Conservation (phyloP, 148 eudicot genomes). For the Salicornia ramosissima region DNA sequence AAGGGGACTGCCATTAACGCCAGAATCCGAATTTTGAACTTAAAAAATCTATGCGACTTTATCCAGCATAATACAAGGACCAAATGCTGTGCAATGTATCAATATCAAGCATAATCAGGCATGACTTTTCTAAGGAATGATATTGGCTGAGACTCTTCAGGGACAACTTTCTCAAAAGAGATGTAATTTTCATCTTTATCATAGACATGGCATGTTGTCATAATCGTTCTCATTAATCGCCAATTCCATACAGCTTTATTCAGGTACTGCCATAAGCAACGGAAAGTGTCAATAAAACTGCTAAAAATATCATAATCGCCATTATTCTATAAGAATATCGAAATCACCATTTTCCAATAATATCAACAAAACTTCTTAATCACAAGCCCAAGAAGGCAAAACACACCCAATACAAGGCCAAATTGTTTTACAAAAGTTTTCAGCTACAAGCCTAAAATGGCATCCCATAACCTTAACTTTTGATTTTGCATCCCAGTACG, state of each 20-base stretch:
- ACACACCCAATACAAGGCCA: not conserved
- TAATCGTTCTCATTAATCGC: slow-evolving; percentile 85
- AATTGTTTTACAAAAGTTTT: not conserved
- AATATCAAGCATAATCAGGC: slow-evolving; percentile 75
- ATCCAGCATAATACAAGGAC: not conserved
- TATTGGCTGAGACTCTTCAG: slow-evolving; percentile 77
- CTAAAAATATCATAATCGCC: too few relatives aligned
- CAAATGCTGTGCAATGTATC: slow-evolving; percentile 14
- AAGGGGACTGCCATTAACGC: not conserved
- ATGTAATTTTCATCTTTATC: slow-evolving; percentile 60
- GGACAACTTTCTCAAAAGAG: slow-evolving; percentile 60
- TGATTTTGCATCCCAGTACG: too few relatives aligned
- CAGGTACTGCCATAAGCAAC: slow-evolving; percentile 48
- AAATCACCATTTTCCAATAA: not conserved
- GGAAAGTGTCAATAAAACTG: not conserved
- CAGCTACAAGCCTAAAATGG: too few relatives aligned
- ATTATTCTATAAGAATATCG: too few relatives aligned
- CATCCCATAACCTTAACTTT: too few relatives aligned
- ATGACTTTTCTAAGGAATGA: slow-evolving; percentile 61
- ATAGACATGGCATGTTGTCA: slow-evolving; percentile 83
- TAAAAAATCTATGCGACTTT: not conserved
- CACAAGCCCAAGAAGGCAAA: not conserved
- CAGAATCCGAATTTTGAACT: not conserved
- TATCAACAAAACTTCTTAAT: not conserved
- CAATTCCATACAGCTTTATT: slow-evolving; percentile 97